phyloP scores from a whole-genome alignment of 768 basidiomycete species.

The Xerocomus spinulosus region DNA sequence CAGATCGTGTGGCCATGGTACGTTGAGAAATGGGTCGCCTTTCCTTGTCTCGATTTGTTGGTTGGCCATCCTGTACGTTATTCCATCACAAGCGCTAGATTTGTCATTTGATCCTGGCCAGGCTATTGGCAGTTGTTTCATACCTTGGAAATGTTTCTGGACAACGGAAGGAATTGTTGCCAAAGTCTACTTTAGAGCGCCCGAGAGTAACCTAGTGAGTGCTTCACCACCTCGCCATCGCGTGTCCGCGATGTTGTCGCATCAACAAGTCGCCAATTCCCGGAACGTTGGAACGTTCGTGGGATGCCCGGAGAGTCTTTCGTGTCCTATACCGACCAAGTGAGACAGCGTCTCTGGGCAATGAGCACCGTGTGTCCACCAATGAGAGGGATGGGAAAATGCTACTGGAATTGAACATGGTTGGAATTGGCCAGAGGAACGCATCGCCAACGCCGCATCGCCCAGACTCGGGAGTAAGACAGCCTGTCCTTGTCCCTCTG shows the following conservation, averaged over 20 bases:
- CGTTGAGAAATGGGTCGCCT: constrained; percentile 3
- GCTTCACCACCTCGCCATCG: constrained; percentile 3
- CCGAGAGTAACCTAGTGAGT: too few species aligned
- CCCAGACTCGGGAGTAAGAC: constrained; percentile 7
- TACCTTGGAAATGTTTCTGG: too few species aligned
- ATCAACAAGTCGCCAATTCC: not conserved
- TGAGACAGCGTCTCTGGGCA: constrained; percentile 6
- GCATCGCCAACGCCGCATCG: constrained; percentile 17
- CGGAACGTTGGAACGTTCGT: not conserved
- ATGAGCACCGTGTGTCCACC: not conserved
- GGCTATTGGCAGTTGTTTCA: too few species aligned
- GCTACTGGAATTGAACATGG: constrained; percentile 16
- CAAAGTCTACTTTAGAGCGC: too few species aligned
- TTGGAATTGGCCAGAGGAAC: constrained; percentile 15
- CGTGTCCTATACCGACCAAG: not conserved
- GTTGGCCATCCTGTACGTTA: not conserved
- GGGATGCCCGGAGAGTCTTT: not conserved
- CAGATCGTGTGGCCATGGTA: constrained; percentile 1
- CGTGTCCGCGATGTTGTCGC: not conserved
- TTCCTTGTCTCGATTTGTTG: constrained; percentile 21
- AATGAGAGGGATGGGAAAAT: constrained; percentile 27
- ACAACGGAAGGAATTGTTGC: not conserved
- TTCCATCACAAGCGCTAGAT: not conserved
- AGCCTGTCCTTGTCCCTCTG: constrained; percentile 1
- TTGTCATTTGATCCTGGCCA: too few species aligned